Base-by-base conservation (phyloP, 2,329 filamentous ascomycete species). In the Scorias spongiosa region DNA sequence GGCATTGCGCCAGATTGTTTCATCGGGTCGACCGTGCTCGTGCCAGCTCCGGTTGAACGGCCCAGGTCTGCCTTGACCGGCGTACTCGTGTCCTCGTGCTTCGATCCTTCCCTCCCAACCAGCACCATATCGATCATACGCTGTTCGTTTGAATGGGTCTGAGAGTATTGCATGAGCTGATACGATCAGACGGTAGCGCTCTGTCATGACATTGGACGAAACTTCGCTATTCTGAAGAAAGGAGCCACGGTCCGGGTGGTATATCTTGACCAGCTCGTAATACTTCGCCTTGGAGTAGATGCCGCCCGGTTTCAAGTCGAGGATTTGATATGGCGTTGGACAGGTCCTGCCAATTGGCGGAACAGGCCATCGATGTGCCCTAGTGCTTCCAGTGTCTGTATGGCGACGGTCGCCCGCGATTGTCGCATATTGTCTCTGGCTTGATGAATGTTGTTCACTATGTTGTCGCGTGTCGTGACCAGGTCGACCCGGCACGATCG, bases 181-280 rank as follows among this genome's bases (percentile, higher is more conserved):
- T 30, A 96, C 79, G 44, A 96, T 73, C 30, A 98, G 75, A 29
- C 84, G 81, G 63, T 96, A 98, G 41, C 91, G 82, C 58, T 95
- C 85, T n/a, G 91, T 70, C 48, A 81, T 80, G 28, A 75, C 72
- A 7, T 62, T 61, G 48, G 64, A 63, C 51, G 62, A 60, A 17
- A 63, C 50, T 12, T 52, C 43, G 26, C 59, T 68, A 59, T 47
- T 67, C 62, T 46, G 66, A 61, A 56, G 55, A 46, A 61, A 64
- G 32, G 58, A 59, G 34, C 56, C 51, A 36, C 61, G 58, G 62
- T 98, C 91, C 0, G 91, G 91, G 58, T 98, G 91, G 66, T 98
- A 98, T 40, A 93, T 70, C 67, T 96, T 98, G 46, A 93, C 91
- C 42, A 98, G 76, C 57, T 89, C 75, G 63, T 93, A 91, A 71